Percentiles rank a stretch among this genome's conserved stretches.
These are phyloP conservation scores for Penicillium simplicissimum DNA, from an alignment of 495 filamentous ascomycete genomes.

Conservation along the genomic window DNA sequence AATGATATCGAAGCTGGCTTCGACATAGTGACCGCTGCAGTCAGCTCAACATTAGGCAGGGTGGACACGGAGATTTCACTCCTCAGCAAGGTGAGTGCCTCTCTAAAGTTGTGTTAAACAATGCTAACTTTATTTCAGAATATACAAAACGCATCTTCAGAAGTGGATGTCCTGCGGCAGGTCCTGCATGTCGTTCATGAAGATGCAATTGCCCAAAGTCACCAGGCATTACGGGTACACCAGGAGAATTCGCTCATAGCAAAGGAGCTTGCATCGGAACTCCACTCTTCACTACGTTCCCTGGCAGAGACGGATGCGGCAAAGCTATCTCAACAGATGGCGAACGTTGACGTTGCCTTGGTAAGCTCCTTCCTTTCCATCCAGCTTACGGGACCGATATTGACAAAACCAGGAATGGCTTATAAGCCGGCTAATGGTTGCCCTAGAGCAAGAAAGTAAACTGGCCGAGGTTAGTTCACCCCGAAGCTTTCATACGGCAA, in stretches of 20 bases:
- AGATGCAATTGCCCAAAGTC: conserved; percentile 31
- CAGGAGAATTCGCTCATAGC: conserved; percentile 29
- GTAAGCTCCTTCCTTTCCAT: conserved; percentile 18
- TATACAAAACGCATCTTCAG: conserved; percentile 34
- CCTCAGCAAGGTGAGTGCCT: conserved; percentile 36
- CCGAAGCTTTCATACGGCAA: background rate
- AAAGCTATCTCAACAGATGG: conserved; percentile 32
- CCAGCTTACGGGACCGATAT: background rate
- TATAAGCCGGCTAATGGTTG: conserved; percentile 26
- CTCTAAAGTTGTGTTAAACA: background rate
- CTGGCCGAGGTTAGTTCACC: conserved; percentile 35
- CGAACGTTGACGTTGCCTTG: conserved; percentile 33
- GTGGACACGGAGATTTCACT: conserved; percentile 25
- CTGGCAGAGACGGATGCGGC: conserved; percentile 30
- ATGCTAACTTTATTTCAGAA: conserved; percentile 24
- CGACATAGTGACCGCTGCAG: conserved; percentile 16
- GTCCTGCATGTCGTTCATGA: conserved; percentile 35
- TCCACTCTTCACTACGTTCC: conserved; percentile 30
- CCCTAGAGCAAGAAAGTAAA: conserved; percentile 35
- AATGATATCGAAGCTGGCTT: conserved; percentile 35
- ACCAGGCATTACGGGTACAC: conserved; percentile 27
- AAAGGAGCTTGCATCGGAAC: conserved; percentile 31
- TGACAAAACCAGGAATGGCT: conserved; percentile 31
- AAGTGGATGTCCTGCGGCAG: conserved; percentile 32
- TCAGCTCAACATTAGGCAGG: conserved; percentile 25